Base-by-base conservation (phyloP, 1,284 basidiomycete genomes). In the Filobasidium uniguttulatum region DNA sequence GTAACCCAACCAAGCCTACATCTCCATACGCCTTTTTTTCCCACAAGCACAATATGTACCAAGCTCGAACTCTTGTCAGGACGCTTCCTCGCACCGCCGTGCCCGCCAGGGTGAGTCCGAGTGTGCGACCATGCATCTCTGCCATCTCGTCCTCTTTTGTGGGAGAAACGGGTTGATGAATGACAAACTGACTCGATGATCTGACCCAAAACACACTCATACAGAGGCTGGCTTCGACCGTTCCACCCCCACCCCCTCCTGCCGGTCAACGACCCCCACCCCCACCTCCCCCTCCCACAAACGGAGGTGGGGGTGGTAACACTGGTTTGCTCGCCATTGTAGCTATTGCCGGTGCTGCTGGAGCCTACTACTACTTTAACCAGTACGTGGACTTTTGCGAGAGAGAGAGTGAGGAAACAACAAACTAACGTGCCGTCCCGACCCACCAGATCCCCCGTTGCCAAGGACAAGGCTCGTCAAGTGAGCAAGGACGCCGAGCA, bases 321-420 rank as follows among this genome's bases (percentile, higher is more conserved):
- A 52, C 44, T 22, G 50, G 41, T 30, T 33, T 54, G 20, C 26
- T 48, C 33, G 53, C 48, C 30, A 49, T 41, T 19, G 37, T 50
- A 23, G 53, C 53, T 33, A 46, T 49, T 19, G 53, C 31, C 17
- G 48, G 45, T 23, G 53, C 44, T 22, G 48, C 38, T 17, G 53
- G 37, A 33, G 53, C 48, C n/a, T 54, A 54, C 41, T 54, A 54
- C 48, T 54, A 44, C 53, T 37, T 54, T 14, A 30, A 46, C 7
- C 22, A 20, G 49, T 50, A 34, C 5, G 49, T 45, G 8, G n/a
- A n/a, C n/a, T n/a, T n/a, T n/a, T n/a, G n/a, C n/a, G n/a, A n/a
- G n/a, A n/a, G n/a, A n/a, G n/a, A n/a, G n/a, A n/a, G n/a, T n/a
- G n/a, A n/a, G n/a, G n/a, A n/a, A n/a, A n/a, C n/a, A n/a, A n/a